Conservation (phyloP, 495 filamentous ascomycete species). For the Penicillium canariense region DNA sequence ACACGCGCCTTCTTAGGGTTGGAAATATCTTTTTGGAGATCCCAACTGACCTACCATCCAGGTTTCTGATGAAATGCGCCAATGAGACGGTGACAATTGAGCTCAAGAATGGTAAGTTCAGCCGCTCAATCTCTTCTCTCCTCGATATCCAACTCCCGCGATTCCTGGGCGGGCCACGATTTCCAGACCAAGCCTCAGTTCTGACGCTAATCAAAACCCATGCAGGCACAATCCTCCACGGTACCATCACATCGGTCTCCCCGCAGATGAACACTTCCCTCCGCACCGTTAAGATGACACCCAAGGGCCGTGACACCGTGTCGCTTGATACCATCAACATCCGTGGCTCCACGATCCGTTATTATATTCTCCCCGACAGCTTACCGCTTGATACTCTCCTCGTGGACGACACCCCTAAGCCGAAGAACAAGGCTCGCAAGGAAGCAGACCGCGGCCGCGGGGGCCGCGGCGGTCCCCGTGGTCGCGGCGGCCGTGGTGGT, state of each 20-base stretch:
- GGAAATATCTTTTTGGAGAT: slow-evolving; percentile 16
- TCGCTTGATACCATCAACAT: slow-evolving; percentile 94
- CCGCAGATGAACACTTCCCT: slow-evolving; percentile 97
- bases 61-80: slow-evolving; percentile 97
- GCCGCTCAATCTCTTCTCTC: background rate
- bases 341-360: slow-evolving; percentile 87
- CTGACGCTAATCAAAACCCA: background rate
- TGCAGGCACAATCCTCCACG: slow-evolving; percentile 86
- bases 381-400: slow-evolving; percentile 91
- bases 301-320: slow-evolving; percentile 79
- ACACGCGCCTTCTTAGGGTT: slow-evolving; percentile 11
- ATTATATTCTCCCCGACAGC: slow-evolving; percentile 91
- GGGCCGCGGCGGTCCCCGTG: slow-evolving; percentile 54
- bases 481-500: slow-evolving; percentile 56
- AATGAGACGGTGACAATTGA: slow-evolving; percentile 98
- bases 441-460: slow-evolving; percentile 73
- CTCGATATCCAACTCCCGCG: background rate
- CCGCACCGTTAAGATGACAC: slow-evolving; percentile 92
- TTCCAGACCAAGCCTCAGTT: background rate
- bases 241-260: slow-evolving; percentile 91
- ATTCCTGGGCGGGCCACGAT: background rate
- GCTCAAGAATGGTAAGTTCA: slow-evolving; percentile 85
- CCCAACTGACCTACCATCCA: slow-evolving; percentile 38
- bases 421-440: slow-evolving; percentile 98
- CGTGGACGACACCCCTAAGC: slow-evolving; percentile 94